Percentiles rank a stretch among this genome's conserved stretches.
Conservation (phyloP, 805 yeast species). For the Saccharomycopsis sp. region DNA sequence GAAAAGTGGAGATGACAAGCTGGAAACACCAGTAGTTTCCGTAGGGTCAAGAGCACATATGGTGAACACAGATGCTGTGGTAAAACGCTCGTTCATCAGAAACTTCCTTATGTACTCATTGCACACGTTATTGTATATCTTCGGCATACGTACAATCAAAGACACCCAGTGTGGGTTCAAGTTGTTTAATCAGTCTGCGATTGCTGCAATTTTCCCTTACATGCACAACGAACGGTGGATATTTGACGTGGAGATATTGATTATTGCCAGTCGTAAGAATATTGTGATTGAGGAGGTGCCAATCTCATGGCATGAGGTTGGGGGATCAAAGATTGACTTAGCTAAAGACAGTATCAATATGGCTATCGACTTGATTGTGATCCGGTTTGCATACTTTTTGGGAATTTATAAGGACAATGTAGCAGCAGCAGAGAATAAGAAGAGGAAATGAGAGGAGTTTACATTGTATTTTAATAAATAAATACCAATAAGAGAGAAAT, state of each 20-base stretch:
- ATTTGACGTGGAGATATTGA: slow-evolving; percentile 88
- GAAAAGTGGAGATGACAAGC: slow-evolving; percentile 18
- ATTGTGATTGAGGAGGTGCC: slow-evolving; percentile 72
- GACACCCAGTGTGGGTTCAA: slow-evolving; percentile 99
- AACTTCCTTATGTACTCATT: slow-evolving; percentile 90
- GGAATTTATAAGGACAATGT: slow-evolving; percentile 60
- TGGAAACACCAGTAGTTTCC: slow-evolving; percentile 50
- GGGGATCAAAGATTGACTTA: slow-evolving; percentile 87
- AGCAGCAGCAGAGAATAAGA: not conserved
- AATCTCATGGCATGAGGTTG: slow-evolving; percentile 95
- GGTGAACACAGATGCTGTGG: slow-evolving; percentile 94
- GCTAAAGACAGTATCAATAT: slow-evolving; percentile 85
- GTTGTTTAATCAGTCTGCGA: slow-evolving; percentile 70
- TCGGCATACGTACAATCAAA: slow-evolving; percentile 79
- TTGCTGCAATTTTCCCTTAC: slow-evolving; percentile 64
- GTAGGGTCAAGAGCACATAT: slow-evolving; percentile 95
- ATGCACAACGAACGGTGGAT: slow-evolving; percentile 99
- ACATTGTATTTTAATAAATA: too few relatives aligned
- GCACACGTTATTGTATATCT: slow-evolving; percentile 76
- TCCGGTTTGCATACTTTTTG: slow-evolving; percentile 77
- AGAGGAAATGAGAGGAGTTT: too few relatives aligned
- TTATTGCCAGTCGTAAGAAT: slow-evolving; percentile 66
- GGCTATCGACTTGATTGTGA: slow-evolving; percentile 91
- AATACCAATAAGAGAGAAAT: too few relatives aligned
- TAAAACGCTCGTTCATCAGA: slow-evolving; percentile 81